These are phyloP conservation scores for Westerdykella sp. DNA, from an alignment of 2,329 filamentous ascomycete species.

Conservation along the genomic window DNA sequence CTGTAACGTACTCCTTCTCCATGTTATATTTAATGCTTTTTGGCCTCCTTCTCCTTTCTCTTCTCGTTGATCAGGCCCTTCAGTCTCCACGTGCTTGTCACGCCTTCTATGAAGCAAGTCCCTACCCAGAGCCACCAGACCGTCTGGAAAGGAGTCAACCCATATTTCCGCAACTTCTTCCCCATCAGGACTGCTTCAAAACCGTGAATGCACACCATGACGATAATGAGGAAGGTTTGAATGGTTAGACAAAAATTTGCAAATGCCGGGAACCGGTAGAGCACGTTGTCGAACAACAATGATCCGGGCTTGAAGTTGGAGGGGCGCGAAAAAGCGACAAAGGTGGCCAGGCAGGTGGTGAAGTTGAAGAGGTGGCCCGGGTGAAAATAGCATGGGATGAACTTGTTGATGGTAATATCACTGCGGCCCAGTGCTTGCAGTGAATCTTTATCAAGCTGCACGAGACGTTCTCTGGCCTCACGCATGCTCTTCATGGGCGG, in stretches of 20 bases:
- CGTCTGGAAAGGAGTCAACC: conserved; percentile 43
- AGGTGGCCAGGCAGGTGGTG: conserved; percentile 33
- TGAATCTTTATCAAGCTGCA: conserved; percentile 63
- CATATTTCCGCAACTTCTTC: conserved; percentile 46
- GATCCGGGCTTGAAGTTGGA: conserved; percentile 32
- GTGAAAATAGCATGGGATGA: conserved; percentile 45
- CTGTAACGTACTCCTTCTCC: too few species aligned
- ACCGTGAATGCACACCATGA: conserved; percentile 59
- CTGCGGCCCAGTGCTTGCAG: conserved; percentile 56
- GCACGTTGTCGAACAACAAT: conserved; percentile 37
- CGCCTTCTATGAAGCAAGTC: conserved; percentile 49
- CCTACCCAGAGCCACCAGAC: conserved; percentile 52
- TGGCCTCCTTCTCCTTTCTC: conserved; percentile 27
- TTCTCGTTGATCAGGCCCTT: conserved; percentile 21
- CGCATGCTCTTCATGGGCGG: conserved; percentile 64
- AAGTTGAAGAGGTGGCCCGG: conserved; percentile 49
- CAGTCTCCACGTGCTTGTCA: conserved; percentile 42
- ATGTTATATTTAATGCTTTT: conserved; percentile 23
- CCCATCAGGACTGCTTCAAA: conserved; percentile 53
- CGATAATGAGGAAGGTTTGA: conserved; percentile 52
- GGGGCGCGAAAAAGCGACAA: conserved; percentile 23
- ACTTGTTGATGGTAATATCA: conserved; percentile 50
- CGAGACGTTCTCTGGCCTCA: conserved; percentile 63
- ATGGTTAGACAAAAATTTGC: conserved; percentile 53
- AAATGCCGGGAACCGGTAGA: conserved; percentile 49